phyloP scores from a whole-genome alignment of 495 filamentous ascomycete genomes.

The Aspergillus funiculosus region DNA sequence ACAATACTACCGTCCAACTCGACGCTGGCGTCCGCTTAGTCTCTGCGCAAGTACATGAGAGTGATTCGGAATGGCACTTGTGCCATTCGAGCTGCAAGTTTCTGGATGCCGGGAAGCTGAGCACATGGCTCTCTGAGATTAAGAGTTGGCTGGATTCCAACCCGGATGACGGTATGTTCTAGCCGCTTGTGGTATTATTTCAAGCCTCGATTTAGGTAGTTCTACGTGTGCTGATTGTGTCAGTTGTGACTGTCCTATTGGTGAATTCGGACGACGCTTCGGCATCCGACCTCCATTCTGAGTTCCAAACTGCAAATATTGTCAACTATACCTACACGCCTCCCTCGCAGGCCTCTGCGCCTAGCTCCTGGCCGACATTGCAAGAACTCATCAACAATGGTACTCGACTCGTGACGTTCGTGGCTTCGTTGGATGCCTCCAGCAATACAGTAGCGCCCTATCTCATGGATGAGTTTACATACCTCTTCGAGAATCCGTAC shows the following conservation, averaged over 20 bases:
- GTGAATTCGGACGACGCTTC: constrained; percentile 63
- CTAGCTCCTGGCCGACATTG: constrained; percentile 61
- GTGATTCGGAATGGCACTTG: constrained; percentile 51
- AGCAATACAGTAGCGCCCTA: constrained; percentile 49
- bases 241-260: constrained; percentile 66
- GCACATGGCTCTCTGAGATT: constrained; percentile 56
- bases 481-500: constrained; percentile 74
- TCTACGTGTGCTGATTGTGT: neutral
- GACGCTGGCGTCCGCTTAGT: constrained; percentile 66
- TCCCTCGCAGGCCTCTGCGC: constrained; percentile 34
- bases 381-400: constrained; percentile 57
- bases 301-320: constrained; percentile 55
- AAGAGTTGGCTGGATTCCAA: constrained; percentile 63
- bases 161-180: constrained; percentile 53
- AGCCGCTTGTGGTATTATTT: neutral
- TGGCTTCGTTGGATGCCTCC: constrained; percentile 46
- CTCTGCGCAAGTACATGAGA: constrained; percentile 63
- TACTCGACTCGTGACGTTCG: constrained; percentile 60
- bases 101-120: constrained; percentile 61
- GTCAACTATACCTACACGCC: constrained; percentile 57
- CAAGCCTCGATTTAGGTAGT: too few relatives aligned
- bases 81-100: constrained; percentile 61
- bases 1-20: constrained; percentile 65
- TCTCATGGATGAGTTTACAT: constrained; percentile 67
- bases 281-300: constrained; percentile 47